Base-by-base conservation (phyloP, 1,284 basidiomycete genomes). In the Moesziomyces sp. region DNA sequence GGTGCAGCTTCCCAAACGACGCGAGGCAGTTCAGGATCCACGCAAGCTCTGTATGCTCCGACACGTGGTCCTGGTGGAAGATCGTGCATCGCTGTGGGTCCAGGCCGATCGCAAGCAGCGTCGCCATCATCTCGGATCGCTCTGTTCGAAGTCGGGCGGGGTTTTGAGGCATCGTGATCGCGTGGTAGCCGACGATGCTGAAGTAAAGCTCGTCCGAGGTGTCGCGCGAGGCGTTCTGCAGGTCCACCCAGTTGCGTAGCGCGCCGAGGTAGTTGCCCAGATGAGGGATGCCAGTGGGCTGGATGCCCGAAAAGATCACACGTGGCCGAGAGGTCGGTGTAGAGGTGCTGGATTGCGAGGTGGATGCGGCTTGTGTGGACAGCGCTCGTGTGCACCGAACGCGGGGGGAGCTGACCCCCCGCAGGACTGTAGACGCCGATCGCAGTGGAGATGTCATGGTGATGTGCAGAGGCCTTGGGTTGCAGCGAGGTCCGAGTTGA, bases 261-360 rank as follows among this genome's bases (percentile, higher is more conserved):
- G 94, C 94, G 7, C 95, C 95, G 2, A 97, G 88, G 79, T 94
- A 93, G 84, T 97, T 98, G 46, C 95, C 95, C 77, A 97, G 87
- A 86, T 95, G 93, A 47, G 93, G 92, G 5, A 92, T 89, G 0
- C 93, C 93, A 8, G 91, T 93, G 0, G 91, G 91, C 79, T 92
- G 92, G 43, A 93, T 93, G 9, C 92, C 93, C 7, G 91, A 92
- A 80, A 94, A 90, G 45, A 94, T 86, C 46, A 90, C 72, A 18
- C 52, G 54, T 49, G 62, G 55, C 8, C 49, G 46, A 8, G 48
- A 10, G 5, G 55, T 5, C 7, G 38, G 38, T 9, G 48, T 45
- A 42, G 44, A n/a, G 6, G 47, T 18, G 30, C 30, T 18, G 38
- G 38, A 4, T 40, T 40, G 38, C 18, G 38, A 40, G 11, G 38